Evolutionary conservation across 371 early-diverging fungal species (phyloP).

Genomic region (Mucor saturninus): DNA sequence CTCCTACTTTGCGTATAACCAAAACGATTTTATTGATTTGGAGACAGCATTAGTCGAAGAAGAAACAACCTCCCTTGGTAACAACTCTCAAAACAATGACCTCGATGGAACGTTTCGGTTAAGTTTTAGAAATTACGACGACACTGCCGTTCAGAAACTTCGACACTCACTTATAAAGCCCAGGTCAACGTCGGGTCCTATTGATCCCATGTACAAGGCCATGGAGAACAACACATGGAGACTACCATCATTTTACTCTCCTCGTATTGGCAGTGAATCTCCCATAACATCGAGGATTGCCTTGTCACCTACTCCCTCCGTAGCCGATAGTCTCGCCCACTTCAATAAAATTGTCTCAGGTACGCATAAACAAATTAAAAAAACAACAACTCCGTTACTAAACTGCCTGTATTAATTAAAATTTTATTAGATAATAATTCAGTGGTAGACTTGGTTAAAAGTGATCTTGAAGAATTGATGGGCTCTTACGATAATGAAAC

Average conservation of each 20-base stretch:
- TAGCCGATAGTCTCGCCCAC: constrained; percentile 4
- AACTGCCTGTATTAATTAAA: no score
- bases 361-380: background rate
- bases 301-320: constrained; percentile 11
- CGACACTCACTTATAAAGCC: constrained; percentile 23
- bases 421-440: background rate
- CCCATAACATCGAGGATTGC: background rate
- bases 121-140: constrained; percentile 23
- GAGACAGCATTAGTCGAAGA: constrained; percentile 17
- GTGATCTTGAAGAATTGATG: constrained; percentile 25
- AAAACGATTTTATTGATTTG: constrained; percentile 21
- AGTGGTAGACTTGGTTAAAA: constrained; percentile 10
- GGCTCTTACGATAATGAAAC: constrained; percentile 17
- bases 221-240: background rate
- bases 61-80: constrained; percentile 1
- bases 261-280: background rate
- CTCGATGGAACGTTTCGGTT: background rate
- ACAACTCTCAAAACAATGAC: constrained; percentile 1
- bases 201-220: background rate
- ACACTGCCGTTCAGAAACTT: constrained; percentile 9
- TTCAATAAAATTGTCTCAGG: background rate
- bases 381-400: no score
- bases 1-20: constrained; percentile 4
- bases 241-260: background rate
- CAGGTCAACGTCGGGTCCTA: background rate